These are phyloP conservation scores for Nitzschia sp. DNA, from an alignment of 108 stramenopile species.

Conservation along the genomic window DNA sequence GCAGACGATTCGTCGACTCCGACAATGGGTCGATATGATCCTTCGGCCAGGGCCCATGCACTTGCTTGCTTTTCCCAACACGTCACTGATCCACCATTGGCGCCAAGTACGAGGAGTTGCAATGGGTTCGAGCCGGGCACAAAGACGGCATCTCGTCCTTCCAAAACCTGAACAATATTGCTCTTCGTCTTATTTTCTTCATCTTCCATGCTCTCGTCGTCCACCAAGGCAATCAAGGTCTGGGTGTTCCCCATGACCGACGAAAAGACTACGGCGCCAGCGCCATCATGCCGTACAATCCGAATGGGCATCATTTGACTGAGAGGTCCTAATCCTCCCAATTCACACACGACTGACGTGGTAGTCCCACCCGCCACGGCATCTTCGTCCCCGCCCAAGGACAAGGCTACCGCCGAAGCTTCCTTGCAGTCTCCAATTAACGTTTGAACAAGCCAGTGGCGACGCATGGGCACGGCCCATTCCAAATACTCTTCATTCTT, in stretches of 20 bases:
- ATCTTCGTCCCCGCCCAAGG: constrained; percentile 1
- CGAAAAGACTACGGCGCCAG: constrained; percentile 26
- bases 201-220: constrained; percentile 1
- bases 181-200: constrained; percentile 7
- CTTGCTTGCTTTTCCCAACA: constrained; percentile 13
- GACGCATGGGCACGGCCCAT: constrained; percentile 56
- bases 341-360: constrained; percentile 64
- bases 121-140: constrained; percentile 40
- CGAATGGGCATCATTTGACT: constrained; percentile 59
- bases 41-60: constrained; percentile 15
- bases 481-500: constrained; percentile 30
- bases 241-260: constrained; percentile 1
- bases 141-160: constrained; percentile 72
- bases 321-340: constrained; percentile 53
- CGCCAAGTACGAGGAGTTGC: constrained; percentile 59
- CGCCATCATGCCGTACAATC: constrained; percentile 42
- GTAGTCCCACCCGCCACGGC: constrained; percentile 49
- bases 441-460: constrained; percentile 76
- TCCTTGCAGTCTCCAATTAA: constrained; percentile 55
- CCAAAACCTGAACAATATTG: constrained; percentile 21
- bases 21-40: constrained; percentile 53
- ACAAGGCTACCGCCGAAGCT: constrained; percentile 21
- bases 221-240: constrained; percentile 22
- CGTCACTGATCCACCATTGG: constrained; percentile 44
- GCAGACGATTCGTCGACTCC: constrained; percentile 22